Evolutionary conservation across 306 rosid species (phyloP).

Genomic region (Abrus pulchellus): DNA sequence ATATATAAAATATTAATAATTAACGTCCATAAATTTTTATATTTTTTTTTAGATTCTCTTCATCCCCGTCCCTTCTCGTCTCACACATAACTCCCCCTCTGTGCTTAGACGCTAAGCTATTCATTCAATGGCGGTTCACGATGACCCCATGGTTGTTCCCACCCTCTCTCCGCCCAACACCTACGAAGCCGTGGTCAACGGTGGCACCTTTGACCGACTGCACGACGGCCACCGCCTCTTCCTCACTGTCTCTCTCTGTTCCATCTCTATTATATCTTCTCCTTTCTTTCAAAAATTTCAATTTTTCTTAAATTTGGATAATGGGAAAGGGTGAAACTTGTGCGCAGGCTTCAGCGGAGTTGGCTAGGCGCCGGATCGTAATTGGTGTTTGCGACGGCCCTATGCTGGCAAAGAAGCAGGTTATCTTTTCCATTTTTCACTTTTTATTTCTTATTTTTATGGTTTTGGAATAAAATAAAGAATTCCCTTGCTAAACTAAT

Average conservation of each 20-base stretch:
- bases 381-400: slow-evolving; percentile 92
- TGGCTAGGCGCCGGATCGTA: slow-evolving; percentile 73
- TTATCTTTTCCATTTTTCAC: slow-evolving; percentile 8
- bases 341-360: slow-evolving; percentile 75
- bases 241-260: slow-evolving; percentile 67
- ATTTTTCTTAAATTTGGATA: not conserved
- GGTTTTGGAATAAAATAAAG: not conserved
- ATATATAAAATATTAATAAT: too few relatives aligned
- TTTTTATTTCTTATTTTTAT: not conserved
- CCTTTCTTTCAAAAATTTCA: not conserved
- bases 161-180: slow-evolving; percentile 77
- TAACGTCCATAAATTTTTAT: too few relatives aligned
- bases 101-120: slow-evolving; percentile 11
- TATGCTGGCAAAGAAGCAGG: slow-evolving; percentile 85
- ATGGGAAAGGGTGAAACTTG: slow-evolving; percentile 4
- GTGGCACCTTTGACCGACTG: slow-evolving; percentile 93
- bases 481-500: not conserved
- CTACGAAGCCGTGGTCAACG: slow-evolving; percentile 80
- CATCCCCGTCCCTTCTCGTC: too few relatives aligned
- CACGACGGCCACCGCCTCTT: slow-evolving; percentile 95
- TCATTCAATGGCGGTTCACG: slow-evolving; percentile 59
- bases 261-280: not conserved
- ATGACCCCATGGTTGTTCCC: slow-evolving; percentile 58
- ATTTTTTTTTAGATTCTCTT: too few relatives aligned
- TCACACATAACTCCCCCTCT: not conserved